Conservation (phyloP, 495 filamentous ascomycete species). For the Daldinia vernicosa region DNA sequence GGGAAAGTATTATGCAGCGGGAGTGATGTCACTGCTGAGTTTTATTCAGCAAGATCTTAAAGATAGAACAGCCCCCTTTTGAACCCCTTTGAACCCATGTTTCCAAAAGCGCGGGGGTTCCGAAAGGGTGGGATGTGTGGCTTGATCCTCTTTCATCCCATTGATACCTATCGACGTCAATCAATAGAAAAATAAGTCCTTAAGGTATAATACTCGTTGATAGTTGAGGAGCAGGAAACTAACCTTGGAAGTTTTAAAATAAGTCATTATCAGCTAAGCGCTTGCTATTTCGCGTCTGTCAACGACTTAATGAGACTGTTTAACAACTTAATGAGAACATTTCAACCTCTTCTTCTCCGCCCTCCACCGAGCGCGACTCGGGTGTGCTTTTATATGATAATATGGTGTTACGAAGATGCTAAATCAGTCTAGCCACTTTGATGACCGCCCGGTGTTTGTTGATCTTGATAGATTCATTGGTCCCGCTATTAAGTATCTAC, state of each 20-base stretch:
- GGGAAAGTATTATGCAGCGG: not conserved
- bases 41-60: conserved; percentile 9
- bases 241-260: not conserved
- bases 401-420: not conserved
- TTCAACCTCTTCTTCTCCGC: not conserved
- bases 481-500: not conserved
- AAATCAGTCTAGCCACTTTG: not conserved
- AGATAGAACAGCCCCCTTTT: conserved; percentile 6
- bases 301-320: not conserved
- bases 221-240: not conserved
- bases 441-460: not conserved
- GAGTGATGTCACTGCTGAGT: conserved; percentile 8
- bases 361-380: not conserved
- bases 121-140: not conserved
- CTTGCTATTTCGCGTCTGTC: not conserved
- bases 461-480: not conserved
- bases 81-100: not conserved
- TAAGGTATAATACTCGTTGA: not conserved
- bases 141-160: conserved; percentile 10
- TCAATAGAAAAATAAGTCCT: not conserved
- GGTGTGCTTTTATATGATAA: not conserved
- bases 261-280: not conserved
- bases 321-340: not conserved
- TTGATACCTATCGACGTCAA: conserved; percentile 10
- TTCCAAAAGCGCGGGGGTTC: not conserved